Evolutionary conservation across 345 rosid genomes (phyloP).

Genomic region (Arabidopsis arenosa): DNA sequence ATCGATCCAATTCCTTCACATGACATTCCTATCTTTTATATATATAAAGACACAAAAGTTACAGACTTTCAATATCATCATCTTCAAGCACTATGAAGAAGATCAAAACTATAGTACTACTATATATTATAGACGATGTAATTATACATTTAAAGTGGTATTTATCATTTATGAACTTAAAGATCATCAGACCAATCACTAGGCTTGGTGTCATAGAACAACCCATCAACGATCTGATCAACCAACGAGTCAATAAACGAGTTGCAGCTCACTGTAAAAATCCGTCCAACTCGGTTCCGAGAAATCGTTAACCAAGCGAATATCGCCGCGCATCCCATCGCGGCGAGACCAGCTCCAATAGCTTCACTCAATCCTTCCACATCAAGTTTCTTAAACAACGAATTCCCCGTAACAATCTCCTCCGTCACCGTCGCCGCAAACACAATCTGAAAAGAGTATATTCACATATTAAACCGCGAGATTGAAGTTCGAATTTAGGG

Average conservation of each 20-base stretch:
- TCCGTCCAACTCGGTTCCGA: constrained; percentile 69
- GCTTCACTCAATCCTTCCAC: constrained; percentile 74
- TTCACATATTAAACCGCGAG: background rate
- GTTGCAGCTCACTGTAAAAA: constrained; percentile 74
- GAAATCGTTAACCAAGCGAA: constrained; percentile 89
- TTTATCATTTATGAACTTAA: constrained; percentile 25
- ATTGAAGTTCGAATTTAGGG: background rate
- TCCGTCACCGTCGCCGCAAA: constrained; percentile 75
- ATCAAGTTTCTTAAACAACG: constrained; percentile 80
- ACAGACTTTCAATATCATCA: constrained; percentile 23
- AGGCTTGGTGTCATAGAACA: constrained; percentile 71
- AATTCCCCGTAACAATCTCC: constrained; percentile 82
- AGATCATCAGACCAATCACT: constrained; percentile 76
- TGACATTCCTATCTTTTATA: background rate
- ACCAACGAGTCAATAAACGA: constrained; percentile 82
- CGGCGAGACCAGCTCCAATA: constrained; percentile 68
- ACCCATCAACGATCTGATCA: constrained; percentile 87
- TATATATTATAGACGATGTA: background rate
- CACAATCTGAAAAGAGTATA: constrained; percentile 58
- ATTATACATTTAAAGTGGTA: constrained; percentile 22
- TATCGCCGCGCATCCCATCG: constrained; percentile 65
- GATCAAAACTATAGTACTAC: constrained; percentile 15
- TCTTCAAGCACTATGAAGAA: constrained; percentile 26
- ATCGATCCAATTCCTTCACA: background rate
- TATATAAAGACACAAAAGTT: constrained; percentile 26